These are phyloP conservation scores for Microbotryum saponariae DNA, from an alignment of 1,284 basidiomycete genomes.

Conservation along the genomic window DNA sequence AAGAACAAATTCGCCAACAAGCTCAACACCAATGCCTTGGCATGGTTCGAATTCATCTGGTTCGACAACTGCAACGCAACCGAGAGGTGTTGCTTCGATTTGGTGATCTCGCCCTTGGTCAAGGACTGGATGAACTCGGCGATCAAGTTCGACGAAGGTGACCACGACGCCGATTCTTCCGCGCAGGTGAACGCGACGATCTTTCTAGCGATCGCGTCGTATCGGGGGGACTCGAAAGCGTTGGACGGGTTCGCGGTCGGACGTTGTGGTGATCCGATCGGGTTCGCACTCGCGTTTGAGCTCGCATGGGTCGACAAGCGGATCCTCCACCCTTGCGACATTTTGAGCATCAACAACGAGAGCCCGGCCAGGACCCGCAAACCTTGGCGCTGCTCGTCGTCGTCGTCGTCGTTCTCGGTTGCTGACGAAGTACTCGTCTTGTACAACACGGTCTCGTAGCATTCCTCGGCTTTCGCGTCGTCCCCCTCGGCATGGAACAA, in stretches of 20 bases:
- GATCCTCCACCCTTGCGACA: not conserved
- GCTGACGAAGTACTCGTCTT: not conserved
- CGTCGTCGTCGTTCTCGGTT: not conserved
- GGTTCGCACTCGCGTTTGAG: not conserved
- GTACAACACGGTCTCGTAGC: constrained; percentile 7
- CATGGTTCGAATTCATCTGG: not conserved
- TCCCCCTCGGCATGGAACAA: constrained; percentile 1
- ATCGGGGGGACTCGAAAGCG: not conserved
- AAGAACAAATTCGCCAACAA: constrained; percentile 13
- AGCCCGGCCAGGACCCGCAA: not conserved
- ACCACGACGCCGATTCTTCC: not conserved
- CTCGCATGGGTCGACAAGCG: not conserved
- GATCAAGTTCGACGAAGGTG: not conserved
- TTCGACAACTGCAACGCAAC: constrained; percentile 3
- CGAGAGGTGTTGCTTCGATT: constrained; percentile 8
- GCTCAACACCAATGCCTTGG: constrained; percentile 6
- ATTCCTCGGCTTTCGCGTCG: not conserved
- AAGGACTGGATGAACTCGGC: constrained; percentile 4
- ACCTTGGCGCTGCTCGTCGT: not conserved
- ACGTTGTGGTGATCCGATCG: not conserved
- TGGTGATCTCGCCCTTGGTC: constrained; percentile 8
- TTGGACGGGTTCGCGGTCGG: not conserved
- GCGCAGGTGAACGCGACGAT: not conserved
- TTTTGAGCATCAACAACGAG: constrained; percentile 6
- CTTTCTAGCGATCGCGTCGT: not conserved